Base-by-base conservation (phyloP, 345 rosid genomes). In the Brassica cretica region DNA sequence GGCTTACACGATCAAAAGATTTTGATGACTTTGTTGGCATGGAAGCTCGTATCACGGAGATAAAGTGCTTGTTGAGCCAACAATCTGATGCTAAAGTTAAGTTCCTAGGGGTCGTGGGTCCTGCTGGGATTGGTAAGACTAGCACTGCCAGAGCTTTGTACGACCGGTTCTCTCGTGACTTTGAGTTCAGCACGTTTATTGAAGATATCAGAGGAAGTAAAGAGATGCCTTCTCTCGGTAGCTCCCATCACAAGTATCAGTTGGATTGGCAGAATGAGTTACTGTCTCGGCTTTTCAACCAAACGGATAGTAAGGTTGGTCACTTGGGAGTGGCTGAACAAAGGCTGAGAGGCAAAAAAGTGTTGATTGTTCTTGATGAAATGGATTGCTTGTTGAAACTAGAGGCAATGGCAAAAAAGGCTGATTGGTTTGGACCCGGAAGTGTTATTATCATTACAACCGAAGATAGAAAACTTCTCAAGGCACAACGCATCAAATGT, bases 121-220 rank as follows among this genome's bases (percentile, higher is more conserved):
- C 71, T 41, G 60, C 66, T 29, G 79, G 79, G 64, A 67, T 75
- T 25, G 68, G 79, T 15, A 76, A 76, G 8, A 55, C 73, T 8
- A 67, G 5, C 2, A 35, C 37, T 21, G 73, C 32, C 7, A 76
- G 49, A 60, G 63, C 15, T 56, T 30, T 76, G 35, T 76, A 7
- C 51, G 1, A 76, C 18, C n/a, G 5, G 15, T 8, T 60, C 15
- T 59, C 60, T 24, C 12, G 1, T 7, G 33, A 18, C 5, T 76
- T 60, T 41, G 21, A 0, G 19, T 33, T 39, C 16, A 58, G 74
- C 8, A 15, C 41, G 5, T 60, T 76, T 30, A 10, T 76, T 12
- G 59, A 41, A 33, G 33, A 76, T 8, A 49, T 76, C 30, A 69
- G 16, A 60, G 68, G 46, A 46, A 68, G 2, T 5, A 11, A 37